Percentiles rank a stretch among this genome's conserved stretches.
Conservation (phyloP, 148 eudicot species). For the Fallopia convolvulus region DNA sequence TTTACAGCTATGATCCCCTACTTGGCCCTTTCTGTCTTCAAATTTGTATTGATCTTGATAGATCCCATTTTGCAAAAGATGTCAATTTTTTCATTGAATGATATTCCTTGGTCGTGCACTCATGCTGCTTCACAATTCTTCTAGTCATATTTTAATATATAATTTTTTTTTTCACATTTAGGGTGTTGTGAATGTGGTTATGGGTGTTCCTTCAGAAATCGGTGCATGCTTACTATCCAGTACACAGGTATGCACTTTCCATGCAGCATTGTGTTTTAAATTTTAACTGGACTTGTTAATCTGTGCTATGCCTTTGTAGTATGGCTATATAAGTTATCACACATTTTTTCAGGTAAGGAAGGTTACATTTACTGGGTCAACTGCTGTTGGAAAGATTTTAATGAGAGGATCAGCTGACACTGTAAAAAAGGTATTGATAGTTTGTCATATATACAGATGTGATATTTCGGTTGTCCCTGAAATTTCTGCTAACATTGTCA, state of each 20-base stretch:
- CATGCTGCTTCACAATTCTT: neutral
- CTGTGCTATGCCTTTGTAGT: neutral
- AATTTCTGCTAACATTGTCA: conserved; percentile 7
- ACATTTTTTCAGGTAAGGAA: conserved; percentile 9
- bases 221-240: conserved; percentile 72
- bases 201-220: conserved; percentile 84
- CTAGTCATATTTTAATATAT: neutral
- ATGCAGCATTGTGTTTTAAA: neutral
- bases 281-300: neutral
- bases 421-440: conserved; percentile 65
- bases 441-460: neutral
- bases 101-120: neutral
- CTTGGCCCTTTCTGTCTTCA: neutral
- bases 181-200: conserved; percentile 90
- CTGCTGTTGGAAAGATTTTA: conserved; percentile 13
- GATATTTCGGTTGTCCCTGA: neutral
- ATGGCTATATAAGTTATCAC: neutral
- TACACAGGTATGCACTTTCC: conserved; percentile 40
- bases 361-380: conserved; percentile 12
- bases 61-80: neutral
- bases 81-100: neutral
- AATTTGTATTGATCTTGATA: neutral
- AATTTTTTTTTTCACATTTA: conserved; percentile 14
- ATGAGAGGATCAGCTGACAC: conserved; percentile 52
- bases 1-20: neutral